Evolutionary conservation across 2,329 filamentous ascomycete genomes (phyloP), one percentile per base, ranked within the genome.

Genomic region (Aspergillus fijiensis): DNA sequence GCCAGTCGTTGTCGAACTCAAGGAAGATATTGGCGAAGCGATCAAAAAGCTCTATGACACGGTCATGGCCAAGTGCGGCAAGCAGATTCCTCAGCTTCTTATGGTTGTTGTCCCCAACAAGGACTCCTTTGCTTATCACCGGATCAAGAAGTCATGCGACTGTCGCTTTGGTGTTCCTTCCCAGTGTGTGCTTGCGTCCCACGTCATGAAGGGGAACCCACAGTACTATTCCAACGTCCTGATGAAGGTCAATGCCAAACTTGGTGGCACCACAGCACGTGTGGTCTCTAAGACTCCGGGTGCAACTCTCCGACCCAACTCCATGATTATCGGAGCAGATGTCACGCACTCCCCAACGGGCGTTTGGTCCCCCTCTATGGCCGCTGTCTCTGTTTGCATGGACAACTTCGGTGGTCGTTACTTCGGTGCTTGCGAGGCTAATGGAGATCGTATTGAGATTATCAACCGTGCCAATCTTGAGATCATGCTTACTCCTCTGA

Each of bases 201-300:
- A 96, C 60, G 90, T 94, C 0, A 69, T 79, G 42, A 89, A 89
- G 72, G 85, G 85, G 16, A 86, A 89, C 23, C 83, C 84, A 0
- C 95, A 99, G 69, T 98, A 98, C 76, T 89, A 91, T 69, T 95
- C 91, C 1, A 99, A 99, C 63, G 92, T 99, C 0, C 85, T 87
- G 64, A 95, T 99, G 91, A 99, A 99, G 80, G 87, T 99, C 65
- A 98, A 99, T 69, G 90, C 91, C 3, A 99, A 99, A 80, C 84
- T 99, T 2, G 95, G 95, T 14, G 95, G 95, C 5, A 84, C 86
- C 0, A 97, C 92, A 1, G 87, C 78, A 61, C 76, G 80, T 54
- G 81, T 80, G 2, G 68, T 81, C n/a, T 71, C 77, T 2, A 72
- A 71, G 79, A 55, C 81, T 74, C 49, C 72, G 70, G 42, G 72